Percentiles rank a stretch among this genome's conserved stretches.
Conservation (phyloP, 768 basidiomycete genomes). For the Boletus edulis region DNA sequence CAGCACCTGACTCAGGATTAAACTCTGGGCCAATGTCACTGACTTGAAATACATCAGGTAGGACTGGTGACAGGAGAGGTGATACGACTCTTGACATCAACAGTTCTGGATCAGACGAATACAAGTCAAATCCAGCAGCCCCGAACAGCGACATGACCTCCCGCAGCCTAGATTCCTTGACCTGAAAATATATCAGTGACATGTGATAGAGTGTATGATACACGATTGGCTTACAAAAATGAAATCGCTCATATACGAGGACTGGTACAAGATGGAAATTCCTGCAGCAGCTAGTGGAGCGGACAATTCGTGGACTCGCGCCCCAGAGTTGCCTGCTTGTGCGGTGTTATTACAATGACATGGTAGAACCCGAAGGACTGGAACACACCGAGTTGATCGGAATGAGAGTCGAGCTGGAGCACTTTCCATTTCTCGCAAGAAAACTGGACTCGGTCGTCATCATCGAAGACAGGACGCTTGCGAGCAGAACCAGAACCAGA, state of each 20-base stretch:
- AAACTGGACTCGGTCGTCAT: constrained; percentile 57
- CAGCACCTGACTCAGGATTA: constrained; percentile 37
- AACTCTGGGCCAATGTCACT: constrained; percentile 29
- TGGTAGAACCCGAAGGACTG: not conserved
- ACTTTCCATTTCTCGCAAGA: constrained; percentile 77
- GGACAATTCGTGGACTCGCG: constrained; percentile 72
- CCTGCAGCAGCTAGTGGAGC: constrained; percentile 73
- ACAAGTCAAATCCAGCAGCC: constrained; percentile 64
- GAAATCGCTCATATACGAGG: constrained; percentile 80
- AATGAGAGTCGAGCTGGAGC: constrained; percentile 79
- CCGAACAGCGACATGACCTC: constrained; percentile 61
- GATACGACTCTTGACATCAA: constrained; percentile 30
- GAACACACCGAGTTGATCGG: constrained; percentile 59
- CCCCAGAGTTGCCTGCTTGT: constrained; percentile 59
- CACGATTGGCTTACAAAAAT: constrained; percentile 58
- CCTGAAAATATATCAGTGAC: constrained; percentile 37
- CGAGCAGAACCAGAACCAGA: constrained; percentile 36
- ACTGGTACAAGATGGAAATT: constrained; percentile 81
- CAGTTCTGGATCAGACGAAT: constrained; percentile 44
- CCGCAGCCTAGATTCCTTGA: constrained; percentile 62
- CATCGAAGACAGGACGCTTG: constrained; percentile 21
- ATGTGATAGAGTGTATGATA: not conserved
- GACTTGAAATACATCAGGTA: constrained; percentile 30
- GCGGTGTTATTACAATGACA: constrained; percentile 5
- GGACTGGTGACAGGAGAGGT: constrained; percentile 32